A percentile compares a stretch with the other conserved stretches of the same genome.
These are phyloP conservation scores for Leccinum subrobustum DNA, from an alignment of 1,284 basidiomycete genomes.

Conservation along the genomic window DNA sequence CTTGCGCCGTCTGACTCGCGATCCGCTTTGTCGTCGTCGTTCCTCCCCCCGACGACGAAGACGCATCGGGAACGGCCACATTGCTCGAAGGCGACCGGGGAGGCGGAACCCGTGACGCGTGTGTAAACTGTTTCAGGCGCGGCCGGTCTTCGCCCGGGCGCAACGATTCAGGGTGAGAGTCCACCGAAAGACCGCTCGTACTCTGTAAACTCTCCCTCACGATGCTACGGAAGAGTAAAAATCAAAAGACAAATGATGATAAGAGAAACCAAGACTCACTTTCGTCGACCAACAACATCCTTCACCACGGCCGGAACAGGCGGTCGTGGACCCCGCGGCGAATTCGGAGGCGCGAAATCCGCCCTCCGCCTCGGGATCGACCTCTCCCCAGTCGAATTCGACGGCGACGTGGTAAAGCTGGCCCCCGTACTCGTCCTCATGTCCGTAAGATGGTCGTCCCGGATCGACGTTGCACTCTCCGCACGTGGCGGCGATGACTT, in stretches of 20 bases:
- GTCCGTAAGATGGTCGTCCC: constrained; percentile 39
- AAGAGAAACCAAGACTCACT: constrained; percentile 18
- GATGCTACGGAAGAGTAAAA: constrained; percentile 11
- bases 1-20: constrained; percentile 64
- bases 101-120: constrained; percentile 63
- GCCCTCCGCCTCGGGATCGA: constrained; percentile 66
- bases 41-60: not conserved
- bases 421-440: constrained; percentile 44
- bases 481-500: constrained; percentile 22
- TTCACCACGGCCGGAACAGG: constrained; percentile 24
- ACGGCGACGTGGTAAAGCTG: constrained; percentile 53
- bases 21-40: constrained; percentile 41
- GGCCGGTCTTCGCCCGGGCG: constrained; percentile 42
- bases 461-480: constrained; percentile 38
- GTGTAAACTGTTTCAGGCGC: constrained; percentile 72
- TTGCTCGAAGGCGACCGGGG: constrained; percentile 42
- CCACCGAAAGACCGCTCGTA: constrained; percentile 36
- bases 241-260: not conserved
- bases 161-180: constrained; percentile 32
- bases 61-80: constrained; percentile 26
- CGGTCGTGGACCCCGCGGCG: constrained; percentile 31
- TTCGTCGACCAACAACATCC: constrained; percentile 21
- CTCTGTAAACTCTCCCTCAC: constrained; percentile 36
- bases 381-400: constrained; percentile 57
- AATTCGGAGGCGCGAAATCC: constrained; percentile 58